These are phyloP conservation scores for Sutorius australiensis DNA, from an alignment of 768 basidiomycete species.

Conservation along the genomic window DNA sequence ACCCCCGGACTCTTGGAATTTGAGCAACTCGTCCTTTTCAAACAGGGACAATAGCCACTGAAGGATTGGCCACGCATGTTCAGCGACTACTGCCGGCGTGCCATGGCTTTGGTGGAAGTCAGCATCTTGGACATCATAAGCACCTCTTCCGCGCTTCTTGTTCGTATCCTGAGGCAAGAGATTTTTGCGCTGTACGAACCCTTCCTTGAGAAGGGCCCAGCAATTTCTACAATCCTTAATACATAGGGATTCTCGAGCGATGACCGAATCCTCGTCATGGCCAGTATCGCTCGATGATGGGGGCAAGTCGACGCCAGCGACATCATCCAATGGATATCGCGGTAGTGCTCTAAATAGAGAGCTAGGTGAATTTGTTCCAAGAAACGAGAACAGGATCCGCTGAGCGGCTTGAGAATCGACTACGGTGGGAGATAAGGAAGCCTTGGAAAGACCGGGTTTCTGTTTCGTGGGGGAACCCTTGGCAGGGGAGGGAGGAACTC, in stretches of 20 bases:
- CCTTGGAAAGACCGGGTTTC: conserved; percentile 36
- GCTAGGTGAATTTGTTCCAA: conserved; percentile 52
- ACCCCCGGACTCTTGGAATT: conserved; percentile 31
- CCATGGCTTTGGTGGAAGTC: conserved; percentile 19
- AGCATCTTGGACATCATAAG: conserved; percentile 25
- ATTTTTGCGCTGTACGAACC: conserved; percentile 43
- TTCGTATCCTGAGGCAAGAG: conserved; percentile 15
- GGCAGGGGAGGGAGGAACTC: conserved; percentile 29
- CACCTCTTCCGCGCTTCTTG: conserved; percentile 33
- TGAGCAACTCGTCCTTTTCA: conserved; percentile 56
- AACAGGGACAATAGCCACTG: conserved; percentile 66
- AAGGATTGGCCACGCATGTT: conserved; percentile 68
- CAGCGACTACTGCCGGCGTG: conserved; percentile 42
- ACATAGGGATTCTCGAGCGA: conserved; percentile 52
- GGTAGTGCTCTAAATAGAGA: conserved; percentile 56
- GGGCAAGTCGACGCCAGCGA: conserved; percentile 1
- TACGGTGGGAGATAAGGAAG: conserved; percentile 41
- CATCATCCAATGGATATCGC: conserved; percentile 34
- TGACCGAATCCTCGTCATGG: conserved; percentile 49
- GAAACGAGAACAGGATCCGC: conserved; percentile 51
- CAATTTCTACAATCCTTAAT: conserved; percentile 52
- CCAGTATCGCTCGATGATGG: conserved; percentile 24
- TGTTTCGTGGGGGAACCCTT: conserved; percentile 51
- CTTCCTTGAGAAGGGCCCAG: conserved; percentile 59
- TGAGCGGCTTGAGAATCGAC: conserved; percentile 49